A percentile compares a stretch with the other conserved stretches of the same genome.
phyloP scores from a whole-genome alignment of 2,329 filamentous ascomycete genomes.

The Phialophora macrospora region DNA sequence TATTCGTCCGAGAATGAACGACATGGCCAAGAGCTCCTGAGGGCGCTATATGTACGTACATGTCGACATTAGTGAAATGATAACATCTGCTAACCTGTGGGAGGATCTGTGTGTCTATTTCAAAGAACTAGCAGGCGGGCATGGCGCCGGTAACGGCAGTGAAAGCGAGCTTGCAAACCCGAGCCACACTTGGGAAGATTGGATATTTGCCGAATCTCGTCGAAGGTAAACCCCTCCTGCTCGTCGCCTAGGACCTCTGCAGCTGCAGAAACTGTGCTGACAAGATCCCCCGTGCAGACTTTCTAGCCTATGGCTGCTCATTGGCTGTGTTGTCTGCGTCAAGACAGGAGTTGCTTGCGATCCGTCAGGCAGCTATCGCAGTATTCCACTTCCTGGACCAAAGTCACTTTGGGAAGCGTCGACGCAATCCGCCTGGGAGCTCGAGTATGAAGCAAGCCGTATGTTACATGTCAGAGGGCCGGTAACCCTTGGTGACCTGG shows the following conservation, averaged over 20 bases:
- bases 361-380: slow-evolving; percentile 5
- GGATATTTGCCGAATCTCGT: slow-evolving; percentile 38
- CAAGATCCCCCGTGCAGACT: background rate
- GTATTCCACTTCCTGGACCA: slow-evolving; percentile 16
- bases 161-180: slow-evolving; percentile 20
- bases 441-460: slow-evolving; percentile 20
- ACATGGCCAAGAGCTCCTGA: slow-evolving; percentile 21
- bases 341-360: slow-evolving; percentile 18
- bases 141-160: background rate
- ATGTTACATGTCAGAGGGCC: slow-evolving; percentile 9
- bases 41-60: background rate
- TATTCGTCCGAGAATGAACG: slow-evolving; percentile 10
- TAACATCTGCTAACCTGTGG: background rate
- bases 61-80: background rate
- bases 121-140: slow-evolving; percentile 4
- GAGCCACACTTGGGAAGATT: slow-evolving; percentile 36
- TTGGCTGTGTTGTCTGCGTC: slow-evolving; percentile 19
- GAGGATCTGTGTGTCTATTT: background rate
- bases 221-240: slow-evolving; percentile 27
- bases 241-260: background rate
- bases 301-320: slow-evolving; percentile 24
- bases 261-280: background rate
- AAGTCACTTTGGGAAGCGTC: slow-evolving; percentile 28
- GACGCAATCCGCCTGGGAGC: slow-evolving; percentile 18
- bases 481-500: slow-evolving; percentile 16